Evolutionary conservation across 2,329 filamentous ascomycete genomes (phyloP).

Genomic region (Gliomastix tumulicola): DNA sequence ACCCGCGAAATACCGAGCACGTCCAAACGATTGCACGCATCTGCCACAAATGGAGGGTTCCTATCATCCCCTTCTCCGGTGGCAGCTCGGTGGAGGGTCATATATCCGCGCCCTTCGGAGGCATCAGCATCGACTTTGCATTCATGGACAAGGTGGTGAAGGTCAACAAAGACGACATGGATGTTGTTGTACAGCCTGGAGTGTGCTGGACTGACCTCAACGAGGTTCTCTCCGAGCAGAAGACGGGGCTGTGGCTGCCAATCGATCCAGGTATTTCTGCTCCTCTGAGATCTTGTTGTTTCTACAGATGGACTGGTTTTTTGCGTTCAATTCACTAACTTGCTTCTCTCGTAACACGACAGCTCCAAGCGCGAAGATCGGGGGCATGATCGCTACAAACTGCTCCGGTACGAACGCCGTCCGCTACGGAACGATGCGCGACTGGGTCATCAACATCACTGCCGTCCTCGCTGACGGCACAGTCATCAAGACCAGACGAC

Average conservation of each 20-base stretch:
- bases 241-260: constrained; percentile 66
- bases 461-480: constrained; percentile 79
- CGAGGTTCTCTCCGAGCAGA: constrained; percentile 54
- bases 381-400: constrained; percentile 65
- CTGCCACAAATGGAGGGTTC: constrained; percentile 72
- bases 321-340: too few species aligned
- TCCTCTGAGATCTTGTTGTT: not conserved
- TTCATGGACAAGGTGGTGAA: constrained; percentile 66
- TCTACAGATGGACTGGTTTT: not conserved
- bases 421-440: constrained; percentile 80
- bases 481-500: constrained; percentile 68
- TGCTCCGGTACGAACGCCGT: constrained; percentile 72
- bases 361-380: constrained; percentile 70
- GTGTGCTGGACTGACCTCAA: constrained; percentile 77
- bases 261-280: constrained; percentile 62
- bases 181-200: constrained; percentile 64
- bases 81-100: constrained; percentile 84
- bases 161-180: constrained; percentile 61
- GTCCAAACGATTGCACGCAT: constrained; percentile 55
- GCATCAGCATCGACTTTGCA: constrained; percentile 69
- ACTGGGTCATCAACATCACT: constrained; percentile 77
- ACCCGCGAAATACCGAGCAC: constrained; percentile 52
- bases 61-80: constrained; percentile 81
- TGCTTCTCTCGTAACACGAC: too few species aligned
- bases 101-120: constrained; percentile 78